Evolutionary conservation across 148 eudicot genomes (phyloP).

Genomic region (Pouteria glomerata): DNA sequence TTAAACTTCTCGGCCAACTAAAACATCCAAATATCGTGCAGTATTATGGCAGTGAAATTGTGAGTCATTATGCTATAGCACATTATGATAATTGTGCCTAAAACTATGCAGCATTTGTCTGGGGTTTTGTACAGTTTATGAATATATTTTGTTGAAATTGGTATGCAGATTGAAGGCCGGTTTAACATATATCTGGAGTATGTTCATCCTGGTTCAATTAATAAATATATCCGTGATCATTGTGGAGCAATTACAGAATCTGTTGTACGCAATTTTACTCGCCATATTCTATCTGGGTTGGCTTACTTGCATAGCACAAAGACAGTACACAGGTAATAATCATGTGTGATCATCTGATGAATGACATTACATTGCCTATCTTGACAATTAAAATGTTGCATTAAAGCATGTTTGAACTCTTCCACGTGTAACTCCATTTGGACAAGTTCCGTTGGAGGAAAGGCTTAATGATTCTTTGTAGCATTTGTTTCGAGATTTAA

Average conservation of each 20-base stretch:
- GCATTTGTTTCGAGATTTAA: background rate
- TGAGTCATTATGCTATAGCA: slow-evolving; percentile 35
- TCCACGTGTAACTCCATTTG: background rate
- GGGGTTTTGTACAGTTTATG: too few species aligned
- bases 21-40: slow-evolving; percentile 95
- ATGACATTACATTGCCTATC: background rate
- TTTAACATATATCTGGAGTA: slow-evolving; percentile 86
- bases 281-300: slow-evolving; percentile 88
- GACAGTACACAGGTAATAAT: slow-evolving; percentile 81
- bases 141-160: background rate
- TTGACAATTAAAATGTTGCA: background rate
- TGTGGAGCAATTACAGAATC: slow-evolving; percentile 88
- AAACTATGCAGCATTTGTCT: background rate
- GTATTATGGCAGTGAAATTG: slow-evolving; percentile 93
- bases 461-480: background rate
- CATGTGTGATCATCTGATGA: background rate
- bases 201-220: slow-evolving; percentile 94
- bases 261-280: slow-evolving; percentile 87
- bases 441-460: background rate
- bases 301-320: slow-evolving; percentile 89
- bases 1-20: slow-evolving; percentile 68
- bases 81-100: background rate
- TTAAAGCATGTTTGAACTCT: background rate
- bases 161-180: slow-evolving; percentile 64
- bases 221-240: slow-evolving; percentile 75